Percentiles rank a stretch among this genome's conserved stretches.
Conservation (phyloP, 805 yeast species). For the Priceomyces carsonii region DNA sequence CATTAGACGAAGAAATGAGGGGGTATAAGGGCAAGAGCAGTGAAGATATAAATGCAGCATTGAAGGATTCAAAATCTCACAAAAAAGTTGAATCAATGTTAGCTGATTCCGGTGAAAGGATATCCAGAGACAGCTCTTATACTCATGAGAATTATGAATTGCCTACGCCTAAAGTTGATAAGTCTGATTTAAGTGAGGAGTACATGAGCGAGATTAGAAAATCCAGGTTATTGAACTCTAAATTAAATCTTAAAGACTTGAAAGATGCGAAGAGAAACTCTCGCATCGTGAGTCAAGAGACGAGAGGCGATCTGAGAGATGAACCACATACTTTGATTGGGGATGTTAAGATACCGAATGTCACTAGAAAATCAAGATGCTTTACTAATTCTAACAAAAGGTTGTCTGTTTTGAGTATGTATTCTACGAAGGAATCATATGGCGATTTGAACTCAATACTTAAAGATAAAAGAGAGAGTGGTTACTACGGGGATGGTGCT, state of each 20-base stretch:
- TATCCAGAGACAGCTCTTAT: conserved; percentile 20
- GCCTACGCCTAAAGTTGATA: conserved; percentile 38
- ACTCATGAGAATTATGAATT: conserved; percentile 26
- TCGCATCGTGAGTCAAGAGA: conserved; percentile 4
- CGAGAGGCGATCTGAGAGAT: conserved; percentile 22
- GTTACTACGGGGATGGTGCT: conserved; percentile 17
- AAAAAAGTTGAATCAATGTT: not conserved
- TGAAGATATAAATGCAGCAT: conserved; percentile 6
- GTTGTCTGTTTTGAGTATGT: conserved; percentile 68
- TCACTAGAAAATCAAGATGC: conserved; percentile 65
- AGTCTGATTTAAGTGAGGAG: conserved; percentile 41
- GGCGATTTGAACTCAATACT: conserved; percentile 51
- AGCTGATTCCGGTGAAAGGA: conserved; percentile 11
- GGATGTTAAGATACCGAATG: conserved; percentile 68
- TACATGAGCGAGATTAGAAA: conserved; percentile 46
- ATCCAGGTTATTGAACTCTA: conserved; percentile 45
- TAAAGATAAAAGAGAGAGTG: conserved; percentile 22
- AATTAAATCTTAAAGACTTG: conserved; percentile 21
- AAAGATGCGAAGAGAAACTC: conserved; percentile 15
- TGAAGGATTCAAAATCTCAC: conserved; percentile 3
- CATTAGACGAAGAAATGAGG: conserved; percentile 33
- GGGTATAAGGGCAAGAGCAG: conserved; percentile 14
- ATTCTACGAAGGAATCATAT: conserved; percentile 67
- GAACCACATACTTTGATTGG: conserved; percentile 55
- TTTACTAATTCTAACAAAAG: conserved; percentile 66